A percentile compares a stretch with the other conserved stretches of the same genome.
These are phyloP conservation scores for Suhomyces sp. DNA, from an alignment of 805 yeast genomes.

Conservation along the genomic window DNA sequence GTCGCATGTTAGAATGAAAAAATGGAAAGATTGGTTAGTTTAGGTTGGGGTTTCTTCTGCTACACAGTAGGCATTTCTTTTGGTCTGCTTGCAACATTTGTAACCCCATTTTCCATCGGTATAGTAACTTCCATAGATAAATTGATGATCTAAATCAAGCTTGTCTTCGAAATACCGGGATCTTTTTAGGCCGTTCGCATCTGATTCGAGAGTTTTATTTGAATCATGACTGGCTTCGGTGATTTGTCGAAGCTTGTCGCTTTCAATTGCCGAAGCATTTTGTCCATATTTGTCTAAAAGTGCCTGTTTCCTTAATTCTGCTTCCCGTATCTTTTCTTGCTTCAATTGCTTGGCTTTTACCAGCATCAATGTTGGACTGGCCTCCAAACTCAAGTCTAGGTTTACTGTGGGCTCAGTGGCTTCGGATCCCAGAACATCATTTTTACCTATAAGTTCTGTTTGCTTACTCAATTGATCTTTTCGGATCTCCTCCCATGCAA, in stretches of 20 bases:
- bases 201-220: background rate
- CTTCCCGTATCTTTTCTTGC: slow-evolving; percentile 14
- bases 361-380: slow-evolving; percentile 38
- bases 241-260: background rate
- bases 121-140: slow-evolving; percentile 47
- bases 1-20: slow-evolving; percentile 7
- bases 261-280: background rate
- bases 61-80: slow-evolving; percentile 30
- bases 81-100: slow-evolving; percentile 37
- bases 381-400: slow-evolving; percentile 31
- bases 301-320: slow-evolving; percentile 11
- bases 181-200: slow-evolving; percentile 7
- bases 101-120: slow-evolving; percentile 44
- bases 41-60: background rate
- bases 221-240: background rate
- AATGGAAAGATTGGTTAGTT: slow-evolving; percentile 18
- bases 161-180: slow-evolving; percentile 37
- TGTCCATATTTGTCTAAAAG: slow-evolving; percentile 19
- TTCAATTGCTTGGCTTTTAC: slow-evolving; percentile 21
- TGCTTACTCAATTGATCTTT: slow-evolving; percentile 13
- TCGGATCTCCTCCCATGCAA: slow-evolving; percentile 33
- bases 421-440: slow-evolving; percentile 6
- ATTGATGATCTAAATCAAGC: slow-evolving; percentile 34
- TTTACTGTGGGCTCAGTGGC: slow-evolving; percentile 16
- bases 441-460: slow-evolving; percentile 7